A percentile compares a stretch with the other conserved stretches of the same genome.
phyloP scores from a whole-genome alignment of 2,329 filamentous ascomycete species.

The Lasiodiplodia theobromae region DNA sequence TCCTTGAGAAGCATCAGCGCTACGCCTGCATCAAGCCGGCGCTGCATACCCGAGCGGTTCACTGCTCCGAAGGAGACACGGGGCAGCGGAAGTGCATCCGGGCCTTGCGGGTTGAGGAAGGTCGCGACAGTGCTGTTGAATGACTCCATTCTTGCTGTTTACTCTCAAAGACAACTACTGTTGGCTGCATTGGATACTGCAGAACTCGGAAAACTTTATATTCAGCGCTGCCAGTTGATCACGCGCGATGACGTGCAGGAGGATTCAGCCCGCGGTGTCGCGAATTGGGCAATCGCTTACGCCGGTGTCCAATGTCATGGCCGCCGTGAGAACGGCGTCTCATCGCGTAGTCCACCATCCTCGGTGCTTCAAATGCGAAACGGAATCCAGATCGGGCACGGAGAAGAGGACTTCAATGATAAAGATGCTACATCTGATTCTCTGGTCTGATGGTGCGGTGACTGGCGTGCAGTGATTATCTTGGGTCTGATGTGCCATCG shows the following conservation, averaged over 20 bases:
- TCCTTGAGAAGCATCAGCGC: background rate
- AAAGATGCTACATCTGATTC: no score
- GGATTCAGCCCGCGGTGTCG: background rate
- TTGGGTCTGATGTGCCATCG: no score
- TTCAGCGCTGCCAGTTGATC: background rate
- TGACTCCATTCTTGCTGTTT: constrained; percentile 14
- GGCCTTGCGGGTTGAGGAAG: constrained; percentile 7
- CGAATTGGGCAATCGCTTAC: background rate
- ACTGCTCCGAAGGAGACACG: constrained; percentile 18
- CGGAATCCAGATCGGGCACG: no score
- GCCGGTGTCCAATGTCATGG: background rate
- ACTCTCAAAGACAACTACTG: background rate
- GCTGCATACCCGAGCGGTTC: constrained; percentile 7
- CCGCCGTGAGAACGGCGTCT: background rate
- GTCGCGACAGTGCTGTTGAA: constrained; percentile 12
- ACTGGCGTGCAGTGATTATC: no score
- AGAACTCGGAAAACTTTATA: background rate
- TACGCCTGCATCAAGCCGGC: background rate
- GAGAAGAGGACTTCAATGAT: no score
- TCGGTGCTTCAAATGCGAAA: background rate
- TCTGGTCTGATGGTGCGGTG: no score
- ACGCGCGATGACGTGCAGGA: background rate
- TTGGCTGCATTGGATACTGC: background rate
- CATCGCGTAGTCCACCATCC: background rate
- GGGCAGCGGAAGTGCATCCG: constrained; percentile 1